A percentile compares a stretch with the other conserved stretches of the same genome.
Conservation (phyloP, 2,329 filamentous ascomycete species). For the Alternaria tenuissima region DNA sequence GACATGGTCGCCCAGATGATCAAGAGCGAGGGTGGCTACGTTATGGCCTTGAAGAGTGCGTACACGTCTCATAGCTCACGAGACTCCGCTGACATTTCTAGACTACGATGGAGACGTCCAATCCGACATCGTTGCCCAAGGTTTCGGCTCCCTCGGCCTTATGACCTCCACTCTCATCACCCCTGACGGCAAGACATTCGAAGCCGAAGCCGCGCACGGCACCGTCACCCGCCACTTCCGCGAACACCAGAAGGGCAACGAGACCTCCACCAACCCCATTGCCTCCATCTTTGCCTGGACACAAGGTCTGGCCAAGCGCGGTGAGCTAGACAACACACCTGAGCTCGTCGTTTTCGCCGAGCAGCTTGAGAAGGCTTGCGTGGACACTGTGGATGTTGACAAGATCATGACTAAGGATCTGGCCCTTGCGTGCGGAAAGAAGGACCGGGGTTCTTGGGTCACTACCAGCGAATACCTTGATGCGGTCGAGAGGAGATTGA, state of each 20-base stretch:
- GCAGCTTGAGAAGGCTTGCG: constrained; percentile 87
- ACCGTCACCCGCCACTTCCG: constrained; percentile 98
- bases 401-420: constrained; percentile 99
- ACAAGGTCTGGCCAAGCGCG: constrained; percentile 89
- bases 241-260: constrained; percentile 96
- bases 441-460: constrained; percentile 82
- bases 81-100: constrained; percentile 51
- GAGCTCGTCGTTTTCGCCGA: constrained; percentile 92
- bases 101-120: constrained; percentile 99
- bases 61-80: not conserved
- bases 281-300: constrained; percentile 99
- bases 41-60: constrained; percentile 96
- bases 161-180: constrained; percentile 99
- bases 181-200: constrained; percentile 94
- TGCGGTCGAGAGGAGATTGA: constrained; percentile 90
- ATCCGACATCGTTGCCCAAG: constrained; percentile 97
- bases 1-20: constrained; percentile 99
- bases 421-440: constrained; percentile 92
- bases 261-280: constrained; percentile 98
- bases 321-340: constrained; percentile 90
- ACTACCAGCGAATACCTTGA: constrained; percentile 89
- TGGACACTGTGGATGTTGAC: constrained; percentile 92
- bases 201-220: constrained; percentile 97
- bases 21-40: constrained; percentile 95
- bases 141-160: constrained; percentile 95